These are phyloP conservation scores for Jatropha multifida DNA, from an alignment of 441 rosid genomes.

Conservation along the genomic window DNA sequence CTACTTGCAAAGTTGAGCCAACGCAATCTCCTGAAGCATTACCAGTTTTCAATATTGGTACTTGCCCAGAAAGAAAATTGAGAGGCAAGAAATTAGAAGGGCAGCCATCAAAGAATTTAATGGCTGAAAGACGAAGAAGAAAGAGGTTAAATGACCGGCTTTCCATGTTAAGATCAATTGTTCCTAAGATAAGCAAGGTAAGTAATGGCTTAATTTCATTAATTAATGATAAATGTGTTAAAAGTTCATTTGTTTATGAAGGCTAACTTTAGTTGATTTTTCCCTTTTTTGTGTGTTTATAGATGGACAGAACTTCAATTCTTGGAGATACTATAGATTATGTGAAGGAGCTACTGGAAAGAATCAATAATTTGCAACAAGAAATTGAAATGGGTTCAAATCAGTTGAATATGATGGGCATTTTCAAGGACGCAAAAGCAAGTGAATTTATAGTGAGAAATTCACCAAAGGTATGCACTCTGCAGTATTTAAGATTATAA, in stretches of 20 bases:
- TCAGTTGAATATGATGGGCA: conserved; percentile 32
- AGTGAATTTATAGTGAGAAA: conserved; percentile 63
- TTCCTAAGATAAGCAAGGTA: conserved; percentile 96
- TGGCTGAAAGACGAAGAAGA: conserved; percentile 94
- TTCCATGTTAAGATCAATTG: conserved; percentile 94
- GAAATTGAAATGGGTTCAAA: conserved; percentile 39
- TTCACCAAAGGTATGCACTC: conserved; percentile 73
- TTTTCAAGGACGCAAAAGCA: conserved; percentile 49
- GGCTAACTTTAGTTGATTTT: background rate
- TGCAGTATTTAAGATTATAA: background rate
- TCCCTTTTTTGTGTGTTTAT: background rate
- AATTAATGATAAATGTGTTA: background rate
- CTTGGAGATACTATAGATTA: conserved; percentile 92
- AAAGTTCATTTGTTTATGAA: background rate
- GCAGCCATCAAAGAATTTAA: conserved; percentile 90
- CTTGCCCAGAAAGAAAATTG: conserved; percentile 42
- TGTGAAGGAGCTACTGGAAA: conserved; percentile 82
- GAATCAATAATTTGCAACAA: conserved; percentile 61
- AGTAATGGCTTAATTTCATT: background rate
- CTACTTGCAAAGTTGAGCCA: conserved; percentile 45
- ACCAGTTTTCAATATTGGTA: conserved; percentile 39
- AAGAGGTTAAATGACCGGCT: conserved; percentile 88
- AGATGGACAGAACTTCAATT: conserved; percentile 97
- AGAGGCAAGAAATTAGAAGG: conserved; percentile 70
- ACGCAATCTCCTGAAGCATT: conserved; percentile 32